A percentile compares a stretch with the other conserved stretches of the same genome.
These are phyloP conservation scores for Xylaria sp. DNA, from an alignment of 2,329 filamentous ascomycete species.

Conservation along the genomic window DNA sequence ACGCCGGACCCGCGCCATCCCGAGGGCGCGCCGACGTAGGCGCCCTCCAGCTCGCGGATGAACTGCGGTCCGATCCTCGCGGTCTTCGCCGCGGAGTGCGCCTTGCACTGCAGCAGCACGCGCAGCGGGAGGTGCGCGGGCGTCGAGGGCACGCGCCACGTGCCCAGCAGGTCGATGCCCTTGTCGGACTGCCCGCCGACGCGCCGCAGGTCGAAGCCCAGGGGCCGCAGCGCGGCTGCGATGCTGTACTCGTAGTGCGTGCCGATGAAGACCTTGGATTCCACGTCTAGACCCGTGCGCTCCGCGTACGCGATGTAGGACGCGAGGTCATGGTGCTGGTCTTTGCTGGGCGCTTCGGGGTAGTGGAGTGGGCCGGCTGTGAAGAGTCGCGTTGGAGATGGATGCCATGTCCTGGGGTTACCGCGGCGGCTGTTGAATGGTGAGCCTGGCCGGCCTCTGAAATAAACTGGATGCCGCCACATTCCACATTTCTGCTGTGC, in stretches of 20 bases:
- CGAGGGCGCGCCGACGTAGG: slow-evolving; percentile 76
- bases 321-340: slow-evolving; percentile 69
- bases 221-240: slow-evolving; percentile 63
- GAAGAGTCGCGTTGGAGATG: slow-evolving; percentile 19
- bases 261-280: slow-evolving; percentile 73
- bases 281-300: slow-evolving; percentile 64
- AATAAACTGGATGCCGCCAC: slow-evolving; percentile 29
- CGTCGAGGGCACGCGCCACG: slow-evolving; percentile 69
- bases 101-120: slow-evolving; percentile 77
- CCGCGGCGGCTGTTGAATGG: slow-evolving; percentile 7
- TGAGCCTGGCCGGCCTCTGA: slow-evolving; percentile 21
- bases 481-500: slow-evolving; percentile 36
- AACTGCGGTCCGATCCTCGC: slow-evolving; percentile 63
- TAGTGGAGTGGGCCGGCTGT: slow-evolving; percentile 51
- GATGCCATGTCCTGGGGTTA: slow-evolving; percentile 6
- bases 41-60: slow-evolving; percentile 82
- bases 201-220: slow-evolving; percentile 75
- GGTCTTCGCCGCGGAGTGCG: slow-evolving; percentile 55
- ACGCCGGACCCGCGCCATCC: slow-evolving; percentile 75
- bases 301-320: slow-evolving; percentile 74
- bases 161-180: slow-evolving; percentile 80
- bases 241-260: slow-evolving; percentile 82
- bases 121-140: slow-evolving; percentile 52
- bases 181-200: slow-evolving; percentile 74
- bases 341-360: slow-evolving; percentile 57